Conservation (phyloP, 176 grass and related monocot species). For the Hordeum vulgare region DNA sequence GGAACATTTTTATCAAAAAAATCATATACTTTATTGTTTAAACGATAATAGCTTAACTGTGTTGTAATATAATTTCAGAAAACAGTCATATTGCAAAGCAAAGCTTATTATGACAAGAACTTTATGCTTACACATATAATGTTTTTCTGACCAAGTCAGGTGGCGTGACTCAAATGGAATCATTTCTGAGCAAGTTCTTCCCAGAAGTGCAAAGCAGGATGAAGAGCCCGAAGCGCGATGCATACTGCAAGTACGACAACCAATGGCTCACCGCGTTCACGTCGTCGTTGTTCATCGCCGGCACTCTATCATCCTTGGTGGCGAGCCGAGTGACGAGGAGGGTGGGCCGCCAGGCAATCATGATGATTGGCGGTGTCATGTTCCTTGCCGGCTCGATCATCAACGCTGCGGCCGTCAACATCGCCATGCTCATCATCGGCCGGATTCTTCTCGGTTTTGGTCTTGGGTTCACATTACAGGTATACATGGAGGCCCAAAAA, state of each 20-base stretch:
- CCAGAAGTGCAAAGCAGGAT: conserved; percentile 30
- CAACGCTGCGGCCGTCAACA: conserved; percentile 42
- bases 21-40: no score
- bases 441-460: conserved; percentile 54
- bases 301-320: conserved; percentile 14
- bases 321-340: conserved; percentile 32
- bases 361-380: conserved; percentile 39
- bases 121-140: not conserved
- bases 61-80: no score
- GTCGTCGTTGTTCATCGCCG: conserved; percentile 54
- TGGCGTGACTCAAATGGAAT: conserved; percentile 52
- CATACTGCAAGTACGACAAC: conserved; percentile 48
- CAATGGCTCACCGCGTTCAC: conserved; percentile 48
- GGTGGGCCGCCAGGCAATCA: conserved; percentile 30
- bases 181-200: conserved; percentile 51
- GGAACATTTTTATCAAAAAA: no score
- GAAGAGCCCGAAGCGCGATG: not conserved
- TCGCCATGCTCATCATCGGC: conserved; percentile 59
- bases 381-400: conserved; percentile 32
- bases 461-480: conserved; percentile 56
- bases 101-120: not conserved
- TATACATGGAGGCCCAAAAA: not conserved
- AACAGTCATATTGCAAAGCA: not conserved
- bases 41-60: no score
- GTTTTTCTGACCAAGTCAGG: not conserved